Base-by-base conservation (phyloP, 768 basidiomycete species). In the Saitozyma podzolica region DNA sequence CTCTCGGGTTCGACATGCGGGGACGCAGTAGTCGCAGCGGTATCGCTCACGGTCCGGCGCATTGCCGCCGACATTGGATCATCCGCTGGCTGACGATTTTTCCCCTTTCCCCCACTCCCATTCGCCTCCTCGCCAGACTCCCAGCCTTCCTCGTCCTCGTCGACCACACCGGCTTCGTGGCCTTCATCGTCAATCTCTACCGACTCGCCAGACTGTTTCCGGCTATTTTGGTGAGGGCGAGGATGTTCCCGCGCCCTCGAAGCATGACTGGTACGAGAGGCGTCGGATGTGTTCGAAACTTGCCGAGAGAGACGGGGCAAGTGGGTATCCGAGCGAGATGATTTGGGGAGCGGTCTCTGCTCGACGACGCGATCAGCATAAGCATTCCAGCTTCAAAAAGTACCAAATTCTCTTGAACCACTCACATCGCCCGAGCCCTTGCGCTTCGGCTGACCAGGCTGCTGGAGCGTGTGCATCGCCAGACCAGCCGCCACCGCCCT, bases 311-410 rank as follows among this genome's bases (percentile, higher is more conserved):
- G 50, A 9, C 63, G 59, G 8, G 72, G 64, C 2, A 76, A 63
- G 50, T 73, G 64, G 0, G 74, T 71, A 54, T 73, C 72, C 13
- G 74, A 76, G 49, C 63, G 45, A 10, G 72, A 72, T 16, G 63
- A 43, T 48, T 73, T 73, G 5, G 65, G 49, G 16, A 58, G 37
- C 7, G 72, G 72, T 45, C 74, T 67, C 74, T 73, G 45, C 1
- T 42, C 14, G 19, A 47, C 10, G 29, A 29, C 2, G 29, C 29
- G 29, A n/a, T 56, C 42, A 54, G 64, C 43, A 8, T 58, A 48
- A 19, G 17, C 40, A 14, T 10, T 2, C 29, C 29, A 29, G 29
- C 5, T 5, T 10, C 14, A 45, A 57, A 63, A 9, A 40, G 55
- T 17, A 39, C 19, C 37, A 19, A 14, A 40, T 39, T 3, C 41